Evolutionary conservation across 1,139 yeast species (phyloP).

Genomic region (Saccharomycopsis hybrid): DNA sequence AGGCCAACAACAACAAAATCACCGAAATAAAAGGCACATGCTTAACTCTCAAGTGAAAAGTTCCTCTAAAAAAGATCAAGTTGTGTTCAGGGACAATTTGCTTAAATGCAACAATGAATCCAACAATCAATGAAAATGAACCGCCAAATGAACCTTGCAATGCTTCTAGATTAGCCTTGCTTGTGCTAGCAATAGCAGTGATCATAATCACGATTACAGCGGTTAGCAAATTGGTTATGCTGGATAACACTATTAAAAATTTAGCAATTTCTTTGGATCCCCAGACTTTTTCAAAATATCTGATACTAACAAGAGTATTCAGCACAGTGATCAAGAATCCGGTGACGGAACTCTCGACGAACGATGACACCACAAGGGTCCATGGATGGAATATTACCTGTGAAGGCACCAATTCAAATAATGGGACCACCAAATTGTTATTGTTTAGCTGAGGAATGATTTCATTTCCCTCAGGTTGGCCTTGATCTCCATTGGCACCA

Average conservation of each 20-base stretch:
- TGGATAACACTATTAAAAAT: slow-evolving; percentile 52
- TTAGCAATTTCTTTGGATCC: slow-evolving; percentile 53
- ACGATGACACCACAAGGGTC: slow-evolving; percentile 67
- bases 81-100: slow-evolving; percentile 89
- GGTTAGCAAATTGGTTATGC: slow-evolving; percentile 53
- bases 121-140: slow-evolving; percentile 62
- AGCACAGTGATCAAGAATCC: slow-evolving; percentile 43
- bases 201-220: slow-evolving; percentile 34
- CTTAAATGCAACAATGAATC: slow-evolving; percentile 78
- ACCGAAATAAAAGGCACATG: slow-evolving; percentile 64
- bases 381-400: slow-evolving; percentile 60
- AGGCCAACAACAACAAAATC: slow-evolving; percentile 38
- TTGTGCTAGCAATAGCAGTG: slow-evolving; percentile 39
- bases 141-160: slow-evolving; percentile 33
- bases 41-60: slow-evolving; percentile 61
- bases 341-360: slow-evolving; percentile 57
- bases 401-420: slow-evolving; percentile 65
- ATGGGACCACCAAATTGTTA: slow-evolving; percentile 47
- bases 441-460: slow-evolving; percentile 24
- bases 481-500: too few species aligned
- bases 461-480: not conserved
- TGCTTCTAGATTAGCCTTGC: too few species aligned
- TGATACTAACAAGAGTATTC: slow-evolving; percentile 48
- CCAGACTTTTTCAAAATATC: slow-evolving; percentile 48
- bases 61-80: slow-evolving; percentile 57